Evolutionary conservation across 2,329 filamentous ascomycete species (phyloP), one percentile per base, ranked within the genome.

Genomic region (Cercospora zeae-maydis): DNA sequence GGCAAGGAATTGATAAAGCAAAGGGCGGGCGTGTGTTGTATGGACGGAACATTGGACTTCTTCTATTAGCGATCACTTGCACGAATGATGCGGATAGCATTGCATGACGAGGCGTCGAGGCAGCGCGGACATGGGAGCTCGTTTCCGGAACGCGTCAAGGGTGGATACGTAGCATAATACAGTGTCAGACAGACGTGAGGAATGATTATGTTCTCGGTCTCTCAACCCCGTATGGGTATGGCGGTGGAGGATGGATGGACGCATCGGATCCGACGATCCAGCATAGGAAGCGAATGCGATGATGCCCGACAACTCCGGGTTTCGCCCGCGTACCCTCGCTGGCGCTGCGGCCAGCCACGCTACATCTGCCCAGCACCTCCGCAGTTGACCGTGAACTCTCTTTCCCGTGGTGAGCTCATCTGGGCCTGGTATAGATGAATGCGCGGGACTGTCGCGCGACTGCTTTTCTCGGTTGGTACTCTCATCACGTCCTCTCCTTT

Each of bases 91-190:
- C 58, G 47, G 49, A 42, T 9, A 31, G 45, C 21, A 51, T 39
- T 57, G 57, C 62, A 63, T 57, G 56, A 51, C 56, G 47, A 53
- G 61, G 61, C 13, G 55, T 59, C 37, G n/a, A 33, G 14, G 47
- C n/a, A 19, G 10, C 21, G 47, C 47, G 10, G 21, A 27, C 42
- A 47, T 47, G 14, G 14, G 21, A 47, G 42, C 42, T 47, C 42
- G 42, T 47, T 27, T 47, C 3, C 14, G 42, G 19, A 47, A 24
- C 13, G 42, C 4, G 42, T 47, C 42, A 14, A 13, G 4, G 9
- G 27, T 19, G 16, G 19, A 42, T 31, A 33, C 27, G 27, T 53
- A 61, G 36, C 39, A 54, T 9, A 34, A 7, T n/a, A n/a, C n/a
- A 45, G 39, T n/a, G 52, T 19, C 1, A 24, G n/a, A 45, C 19